Base-by-base conservation (phyloP, 495 filamentous ascomycete genomes). In the Aspergillus diversus region DNA sequence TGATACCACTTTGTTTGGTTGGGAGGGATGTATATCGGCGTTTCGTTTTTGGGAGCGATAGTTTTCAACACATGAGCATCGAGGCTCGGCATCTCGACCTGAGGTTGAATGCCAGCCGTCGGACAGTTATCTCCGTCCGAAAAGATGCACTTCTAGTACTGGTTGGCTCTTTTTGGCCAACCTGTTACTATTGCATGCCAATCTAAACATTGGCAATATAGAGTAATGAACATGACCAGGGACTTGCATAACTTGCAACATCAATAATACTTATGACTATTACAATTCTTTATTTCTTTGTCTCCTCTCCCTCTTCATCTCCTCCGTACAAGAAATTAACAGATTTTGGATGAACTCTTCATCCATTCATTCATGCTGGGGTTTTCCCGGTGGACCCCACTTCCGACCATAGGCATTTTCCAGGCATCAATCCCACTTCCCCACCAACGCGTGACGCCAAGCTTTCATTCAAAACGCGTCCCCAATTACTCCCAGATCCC, bases 1-100 rank as follows among this genome's bases (percentile, higher is more conserved):
- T 80, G 79, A 81, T 81, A 81, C 79, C 79, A 81, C 73, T 81
- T 79, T 76, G 74, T 77, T 76, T 73, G 74, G 68, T 75, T 77
- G 77, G 76, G 78, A 75, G 72, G 77, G 77, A 74, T 75, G 71
- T 74, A 77, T 68, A 51, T 17, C 67, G 77, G 78, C 76, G 76
- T 79, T 80, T 77, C 46, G 16, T 64, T 64, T 69, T 69, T 64
- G 63, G 75, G 73, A 79, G 78, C 73, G 75, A 77, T 66, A 73
- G 71, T 73, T 72, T 79, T 81, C 77, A 79, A 80, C 77, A 79
- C 31, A 42, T 55, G 57, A 65, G 56, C 51, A 64, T 67, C 49
- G 27, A 47, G 52, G 61, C 55, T 60, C 54, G 42, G 59, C 53
- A 63, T 42, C 33, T 51, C 34, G 51, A 59, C 61, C 55, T 60